Conservation (phyloP, 306 rosid genomes). For the Prosopis cineraria region DNA sequence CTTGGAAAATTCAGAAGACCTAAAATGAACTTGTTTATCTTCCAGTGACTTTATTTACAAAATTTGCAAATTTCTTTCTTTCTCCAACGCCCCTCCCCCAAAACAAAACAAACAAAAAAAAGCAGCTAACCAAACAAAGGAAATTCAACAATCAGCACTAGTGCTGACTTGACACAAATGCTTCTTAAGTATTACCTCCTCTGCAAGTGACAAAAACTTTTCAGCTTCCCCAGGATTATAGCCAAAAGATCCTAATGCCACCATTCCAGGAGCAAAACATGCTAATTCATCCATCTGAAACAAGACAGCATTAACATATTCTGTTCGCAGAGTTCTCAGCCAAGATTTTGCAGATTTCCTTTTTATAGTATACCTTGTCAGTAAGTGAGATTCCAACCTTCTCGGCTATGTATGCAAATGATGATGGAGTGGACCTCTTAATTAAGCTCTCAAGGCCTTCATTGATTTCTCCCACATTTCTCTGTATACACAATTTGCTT, state of each 20-base stretch:
- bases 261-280: conserved; percentile 79
- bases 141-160: conserved; percentile 6
- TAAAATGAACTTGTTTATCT: conserved; percentile 14
- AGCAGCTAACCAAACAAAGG: neutral
- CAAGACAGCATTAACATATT: conserved; percentile 15
- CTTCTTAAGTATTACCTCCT: conserved; percentile 54
- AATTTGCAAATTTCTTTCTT: neutral
- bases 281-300: conserved; percentile 79
- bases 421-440: conserved; percentile 59
- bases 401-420: conserved; percentile 57
- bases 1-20: conserved; percentile 4
- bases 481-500: conserved; percentile 44
- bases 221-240: conserved; percentile 49
- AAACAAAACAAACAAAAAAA: neutral
- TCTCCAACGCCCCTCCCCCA: neutral
- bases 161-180: conserved; percentile 21
- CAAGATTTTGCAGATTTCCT: conserved; percentile 5
- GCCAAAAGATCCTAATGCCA: conserved; percentile 62
- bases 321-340: conserved; percentile 21
- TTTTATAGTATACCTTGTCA: conserved; percentile 53
- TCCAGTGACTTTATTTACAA: conserved; percentile 8
- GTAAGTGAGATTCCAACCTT: conserved; percentile 45
- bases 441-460: conserved; percentile 61
- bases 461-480: conserved; percentile 79
- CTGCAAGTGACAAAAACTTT: conserved; percentile 53